Evolutionary conservation across 371 early-diverging fungal species (phyloP).

Genomic region (Mucor circinelloides): DNA sequence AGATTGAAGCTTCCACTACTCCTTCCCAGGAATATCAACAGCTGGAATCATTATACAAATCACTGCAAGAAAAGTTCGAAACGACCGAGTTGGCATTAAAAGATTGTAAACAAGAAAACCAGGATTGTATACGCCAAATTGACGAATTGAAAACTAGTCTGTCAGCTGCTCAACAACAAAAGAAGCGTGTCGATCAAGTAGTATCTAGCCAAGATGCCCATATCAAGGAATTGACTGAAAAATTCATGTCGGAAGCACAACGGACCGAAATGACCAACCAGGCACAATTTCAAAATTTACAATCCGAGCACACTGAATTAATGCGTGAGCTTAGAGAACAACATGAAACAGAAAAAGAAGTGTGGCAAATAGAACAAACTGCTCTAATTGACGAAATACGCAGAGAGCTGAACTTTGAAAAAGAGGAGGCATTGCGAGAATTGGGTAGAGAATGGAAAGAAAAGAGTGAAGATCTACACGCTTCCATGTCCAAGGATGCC

Average conservation of each 20-base stretch:
- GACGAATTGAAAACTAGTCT: background rate
- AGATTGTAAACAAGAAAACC: background rate
- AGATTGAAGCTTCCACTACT: background rate
- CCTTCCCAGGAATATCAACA: background rate
- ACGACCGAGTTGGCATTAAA: background rate
- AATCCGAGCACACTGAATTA: constrained; percentile 31
- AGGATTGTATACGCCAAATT: background rate
- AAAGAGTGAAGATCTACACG: constrained; percentile 31
- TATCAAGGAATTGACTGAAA: constrained; percentile 18
- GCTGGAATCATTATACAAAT: background rate
- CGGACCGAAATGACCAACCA: constrained; percentile 28
- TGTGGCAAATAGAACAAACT: constrained; percentile 30
- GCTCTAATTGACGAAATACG: constrained; percentile 21
- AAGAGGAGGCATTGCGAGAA: constrained; percentile 19
- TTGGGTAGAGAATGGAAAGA: constrained; percentile 32
- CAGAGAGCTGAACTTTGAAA: constrained; percentile 10
- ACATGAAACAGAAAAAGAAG: constrained; percentile 33
- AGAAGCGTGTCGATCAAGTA: constrained; percentile 14
- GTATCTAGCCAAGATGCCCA: constrained; percentile 10
- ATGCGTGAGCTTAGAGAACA: constrained; percentile 31
- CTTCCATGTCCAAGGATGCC: constrained; percentile 43
- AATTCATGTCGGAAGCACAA: constrained; percentile 31
- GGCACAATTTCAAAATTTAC: constrained; percentile 31
- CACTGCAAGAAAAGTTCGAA: constrained; percentile 1
- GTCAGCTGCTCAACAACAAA: background rate